phyloP scores from a whole-genome alignment of 805 yeast genomes.

The Candida berthetii region DNA sequence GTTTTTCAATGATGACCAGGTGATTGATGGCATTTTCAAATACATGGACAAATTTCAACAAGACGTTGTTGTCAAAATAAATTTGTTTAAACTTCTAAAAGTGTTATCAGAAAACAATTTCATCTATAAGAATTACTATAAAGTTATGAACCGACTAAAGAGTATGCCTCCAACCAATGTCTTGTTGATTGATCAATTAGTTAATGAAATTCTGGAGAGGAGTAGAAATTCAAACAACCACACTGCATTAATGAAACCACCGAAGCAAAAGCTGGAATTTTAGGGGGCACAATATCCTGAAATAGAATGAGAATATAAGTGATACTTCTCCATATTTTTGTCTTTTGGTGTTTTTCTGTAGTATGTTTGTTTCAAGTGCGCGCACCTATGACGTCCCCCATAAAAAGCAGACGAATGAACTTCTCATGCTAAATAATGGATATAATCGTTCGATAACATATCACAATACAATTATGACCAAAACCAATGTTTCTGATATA shows the following conservation, averaged over 20 bases:
- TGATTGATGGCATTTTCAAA: slow-evolving; percentile 9
- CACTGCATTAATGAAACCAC: slow-evolving; percentile 28
- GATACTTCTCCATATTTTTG: background rate
- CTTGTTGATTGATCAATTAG: slow-evolving; percentile 16
- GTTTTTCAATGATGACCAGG: slow-evolving; percentile 8
- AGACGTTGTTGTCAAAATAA: slow-evolving; percentile 12
- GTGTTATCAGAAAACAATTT: slow-evolving; percentile 6
- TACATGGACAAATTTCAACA: slow-evolving; percentile 5
- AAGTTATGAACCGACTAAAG: slow-evolving; percentile 5
- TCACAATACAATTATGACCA: no score
- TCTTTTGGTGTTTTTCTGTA: no score
- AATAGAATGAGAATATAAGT: no score
- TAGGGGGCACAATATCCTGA: no score
- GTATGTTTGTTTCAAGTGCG: no score
- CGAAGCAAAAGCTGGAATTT: no score
- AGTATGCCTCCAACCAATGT: slow-evolving; percentile 5
- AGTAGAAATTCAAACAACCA: slow-evolving; percentile 14
- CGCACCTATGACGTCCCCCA: no score
- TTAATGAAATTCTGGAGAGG: slow-evolving; percentile 11
- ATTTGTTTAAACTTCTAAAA: slow-evolving; percentile 17
- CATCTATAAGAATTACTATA: slow-evolving; percentile 7
- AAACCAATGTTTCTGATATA: no score
- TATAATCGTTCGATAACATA: no score
- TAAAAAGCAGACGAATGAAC: no score
- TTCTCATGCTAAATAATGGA: no score